Conservation (phyloP, 2,329 filamentous ascomycete species). For the Xylaria sp. region DNA sequence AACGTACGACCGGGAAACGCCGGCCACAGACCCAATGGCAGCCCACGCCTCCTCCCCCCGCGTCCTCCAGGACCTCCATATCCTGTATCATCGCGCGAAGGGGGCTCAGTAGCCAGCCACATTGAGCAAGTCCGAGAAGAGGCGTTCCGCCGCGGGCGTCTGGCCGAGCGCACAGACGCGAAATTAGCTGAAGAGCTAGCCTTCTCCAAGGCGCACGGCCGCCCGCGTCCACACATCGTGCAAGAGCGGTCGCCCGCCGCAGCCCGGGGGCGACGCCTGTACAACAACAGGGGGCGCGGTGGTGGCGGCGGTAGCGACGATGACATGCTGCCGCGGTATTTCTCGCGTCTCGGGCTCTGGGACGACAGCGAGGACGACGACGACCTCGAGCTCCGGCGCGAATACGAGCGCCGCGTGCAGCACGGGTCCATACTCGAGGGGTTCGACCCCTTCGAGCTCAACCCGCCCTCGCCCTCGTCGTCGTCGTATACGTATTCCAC, state of each 20-base stretch:
- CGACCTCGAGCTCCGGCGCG: constrained; percentile 30
- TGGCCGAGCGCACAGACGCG: constrained; percentile 21
- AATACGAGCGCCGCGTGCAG: constrained; percentile 37
- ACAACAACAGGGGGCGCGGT: constrained; percentile 21
- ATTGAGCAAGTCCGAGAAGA: constrained; percentile 38
- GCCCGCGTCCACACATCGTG: constrained; percentile 33
- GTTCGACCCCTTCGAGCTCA: constrained; percentile 39
- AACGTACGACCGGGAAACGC: not conserved
- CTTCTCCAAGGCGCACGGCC: constrained; percentile 11
- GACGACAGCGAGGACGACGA: constrained; percentile 38
- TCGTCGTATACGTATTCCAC: constrained; percentile 32
- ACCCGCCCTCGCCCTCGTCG: constrained; percentile 14
- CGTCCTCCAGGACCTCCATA: constrained; percentile 13
- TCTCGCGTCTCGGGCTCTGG: constrained; percentile 34
- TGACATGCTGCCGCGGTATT: constrained; percentile 21
- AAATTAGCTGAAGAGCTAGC: constrained; percentile 20
- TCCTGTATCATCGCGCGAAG: not conserved
- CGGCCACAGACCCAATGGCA: not conserved
- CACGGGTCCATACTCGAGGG: constrained; percentile 42
- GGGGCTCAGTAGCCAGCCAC: constrained; percentile 26
- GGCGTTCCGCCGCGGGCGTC: constrained; percentile 40
- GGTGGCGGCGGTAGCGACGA: constrained; percentile 14
- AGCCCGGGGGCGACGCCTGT: not conserved
- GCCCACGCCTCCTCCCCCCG: constrained; percentile 10
- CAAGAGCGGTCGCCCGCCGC: constrained; percentile 13